phyloP scores from a whole-genome alignment of 1,139 yeast species.

The Taphrina confusa region DNA sequence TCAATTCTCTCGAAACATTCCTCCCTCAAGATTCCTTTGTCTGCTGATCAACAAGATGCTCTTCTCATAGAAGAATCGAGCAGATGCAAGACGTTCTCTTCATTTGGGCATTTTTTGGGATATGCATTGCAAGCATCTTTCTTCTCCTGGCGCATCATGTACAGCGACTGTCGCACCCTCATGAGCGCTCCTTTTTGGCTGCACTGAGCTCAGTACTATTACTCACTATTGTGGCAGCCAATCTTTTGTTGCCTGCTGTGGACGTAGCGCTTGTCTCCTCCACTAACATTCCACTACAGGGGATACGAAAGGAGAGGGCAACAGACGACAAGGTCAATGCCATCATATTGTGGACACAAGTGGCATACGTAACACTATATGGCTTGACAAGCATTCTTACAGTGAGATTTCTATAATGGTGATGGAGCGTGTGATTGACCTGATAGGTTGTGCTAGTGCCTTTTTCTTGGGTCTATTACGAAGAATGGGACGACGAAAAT shows the following conservation, averaged over 20 bases:
- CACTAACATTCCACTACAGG: slow-evolving; percentile 16
- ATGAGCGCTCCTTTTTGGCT: slow-evolving; percentile 23
- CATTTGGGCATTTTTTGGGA: slow-evolving; percentile 19
- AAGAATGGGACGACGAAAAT: slow-evolving; percentile 41
- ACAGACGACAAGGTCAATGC: slow-evolving; percentile 20
- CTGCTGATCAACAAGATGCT: no score
- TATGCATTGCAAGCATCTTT: slow-evolving; percentile 9
- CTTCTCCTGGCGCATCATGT: slow-evolving; percentile 4
- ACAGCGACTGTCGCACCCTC: slow-evolving; percentile 22
- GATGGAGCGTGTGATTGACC: not conserved
- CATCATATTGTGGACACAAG: slow-evolving; percentile 2
- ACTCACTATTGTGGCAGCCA: slow-evolving; percentile 11
- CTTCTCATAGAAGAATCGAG: not conserved
- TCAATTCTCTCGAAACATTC: no score
- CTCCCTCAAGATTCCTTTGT: no score
- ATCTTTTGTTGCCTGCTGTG: slow-evolving; percentile 13
- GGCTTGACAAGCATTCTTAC: not conserved
- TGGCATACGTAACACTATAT: slow-evolving; percentile 17
- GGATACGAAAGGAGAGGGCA: slow-evolving; percentile 22
- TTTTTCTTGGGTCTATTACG: slow-evolving; percentile 35
- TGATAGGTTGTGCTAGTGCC: slow-evolving; percentile 16
- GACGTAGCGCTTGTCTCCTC: slow-evolving; percentile 28
- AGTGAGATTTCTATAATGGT: not conserved
- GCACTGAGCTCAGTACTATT: slow-evolving; percentile 11
- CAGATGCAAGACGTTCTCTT: slow-evolving; percentile 25